A percentile compares a stretch with the other conserved stretches of the same genome.
phyloP scores from a whole-genome alignment of 495 filamentous ascomycete genomes.

The Penicillium bialowiezense region DNA sequence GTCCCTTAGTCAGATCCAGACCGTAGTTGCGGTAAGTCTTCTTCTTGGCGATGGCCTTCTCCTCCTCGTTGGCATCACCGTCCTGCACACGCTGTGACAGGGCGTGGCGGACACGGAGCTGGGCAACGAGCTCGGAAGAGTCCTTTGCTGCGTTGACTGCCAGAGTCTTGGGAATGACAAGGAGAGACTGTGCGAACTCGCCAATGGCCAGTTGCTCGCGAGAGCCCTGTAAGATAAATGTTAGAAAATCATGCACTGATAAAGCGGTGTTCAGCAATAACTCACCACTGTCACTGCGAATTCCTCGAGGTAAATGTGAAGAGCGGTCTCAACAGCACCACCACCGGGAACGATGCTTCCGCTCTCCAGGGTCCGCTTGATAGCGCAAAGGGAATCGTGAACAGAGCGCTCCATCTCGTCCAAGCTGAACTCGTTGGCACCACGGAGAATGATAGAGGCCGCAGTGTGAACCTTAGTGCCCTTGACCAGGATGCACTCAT shows the following conservation, averaged over 20 bases:
- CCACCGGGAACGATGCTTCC: slow-evolving; percentile 95
- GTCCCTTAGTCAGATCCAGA: slow-evolving; percentile 83
- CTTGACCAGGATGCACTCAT: slow-evolving; percentile 97
- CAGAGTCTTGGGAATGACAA: slow-evolving; percentile 93
- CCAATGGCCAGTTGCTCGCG: slow-evolving; percentile 97
- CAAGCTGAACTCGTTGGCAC: slow-evolving; percentile 92
- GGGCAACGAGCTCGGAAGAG: slow-evolving; percentile 88
- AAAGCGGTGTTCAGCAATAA: slow-evolving; percentile 12
- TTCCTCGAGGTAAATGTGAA: slow-evolving; percentile 99
- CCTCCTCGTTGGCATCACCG: slow-evolving; percentile 76
- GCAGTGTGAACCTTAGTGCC: slow-evolving; percentile 91
- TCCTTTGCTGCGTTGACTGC: slow-evolving; percentile 98
- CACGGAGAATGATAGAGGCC: slow-evolving; percentile 94
- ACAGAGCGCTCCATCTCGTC: slow-evolving; percentile 99
- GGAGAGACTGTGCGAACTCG: slow-evolving; percentile 92
- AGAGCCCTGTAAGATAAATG: slow-evolving; percentile 59
- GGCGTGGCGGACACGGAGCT: slow-evolving; percentile 92
- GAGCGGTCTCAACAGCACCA: slow-evolving; percentile 95
- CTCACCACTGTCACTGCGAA: slow-evolving; percentile 93
- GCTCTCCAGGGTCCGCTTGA: slow-evolving; percentile 96
- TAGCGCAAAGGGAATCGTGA: slow-evolving; percentile 93
- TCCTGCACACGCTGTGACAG: slow-evolving; percentile 87
- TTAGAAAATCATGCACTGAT: slow-evolving; percentile 12
- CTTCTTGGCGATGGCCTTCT: slow-evolving; percentile 83
- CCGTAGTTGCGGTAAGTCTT: slow-evolving; percentile 99